Evolutionary conservation across 345 rosid species (phyloP), one percentile per base, ranked within the genome.

Genomic region (Lepidium africanum): DNA sequence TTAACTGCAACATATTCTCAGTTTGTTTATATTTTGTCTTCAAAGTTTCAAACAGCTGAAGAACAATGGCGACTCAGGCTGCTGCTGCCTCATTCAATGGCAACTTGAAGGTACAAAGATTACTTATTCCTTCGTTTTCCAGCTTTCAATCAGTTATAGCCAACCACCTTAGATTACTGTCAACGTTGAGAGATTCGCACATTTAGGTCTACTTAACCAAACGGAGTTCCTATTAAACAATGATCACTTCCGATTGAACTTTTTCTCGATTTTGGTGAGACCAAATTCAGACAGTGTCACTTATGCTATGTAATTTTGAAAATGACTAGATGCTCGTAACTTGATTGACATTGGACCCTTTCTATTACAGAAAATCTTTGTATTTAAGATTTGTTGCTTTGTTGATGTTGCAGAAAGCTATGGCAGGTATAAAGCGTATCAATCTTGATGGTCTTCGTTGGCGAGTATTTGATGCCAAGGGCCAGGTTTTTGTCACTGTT

Each of bases 401-500:
- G 12, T 47, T 47, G 11, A n/a, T 41, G 2, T 49, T 80, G 77
- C 91, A 94, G 99, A 95, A 81, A 89, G 97, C 97, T 38, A 76
- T 87, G 73, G 96, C 99, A 59, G 99, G 97, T 33, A 75, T 95
- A 62, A 85, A 81, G 81, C 87, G 96, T 60, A 95, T 91, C 69
- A 79, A 89, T 78, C 81, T 95, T 33, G 99, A 95, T 56, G 99
- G 99, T 63, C 82, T 95, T 58, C 79, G 96, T 5, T 95, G 99
- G 99, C 82, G 84, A 71, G 96, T 95, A 9, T 95, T 95, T 69
- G 99, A 95, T 87, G 99, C 99, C 47, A 89, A 84, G 78, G 99
- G 92, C 81, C 96, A 95, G 93, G 99, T 94, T 75, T n/a, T 56
- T 67, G 3, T 14, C 37, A 10, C 6, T 41, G 15, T 70, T 71